phyloP scores from a whole-genome alignment of 805 yeast genomes.

The Lachancea sp. region DNA sequence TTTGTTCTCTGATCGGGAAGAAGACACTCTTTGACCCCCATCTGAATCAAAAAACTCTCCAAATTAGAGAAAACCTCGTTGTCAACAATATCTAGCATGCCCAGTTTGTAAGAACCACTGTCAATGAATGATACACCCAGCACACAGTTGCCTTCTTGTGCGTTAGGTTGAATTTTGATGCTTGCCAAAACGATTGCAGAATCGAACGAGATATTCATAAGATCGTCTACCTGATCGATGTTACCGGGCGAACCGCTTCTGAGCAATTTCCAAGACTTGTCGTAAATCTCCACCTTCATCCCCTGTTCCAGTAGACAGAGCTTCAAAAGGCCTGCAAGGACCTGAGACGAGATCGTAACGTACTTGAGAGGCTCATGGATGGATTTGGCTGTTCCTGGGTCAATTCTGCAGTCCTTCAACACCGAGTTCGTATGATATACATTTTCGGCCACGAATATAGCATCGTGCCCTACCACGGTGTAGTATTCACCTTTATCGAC shows the following conservation, averaged over 20 bases:
- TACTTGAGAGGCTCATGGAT: constrained; percentile 36
- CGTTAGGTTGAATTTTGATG: constrained; percentile 31
- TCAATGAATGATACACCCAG: constrained; percentile 81
- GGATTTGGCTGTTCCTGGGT: constrained; percentile 34
- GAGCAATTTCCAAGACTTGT: constrained; percentile 51
- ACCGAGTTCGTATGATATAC: constrained; percentile 82
- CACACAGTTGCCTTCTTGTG: constrained; percentile 34
- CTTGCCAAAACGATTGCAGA: constrained; percentile 49
- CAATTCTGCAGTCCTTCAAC: constrained; percentile 45
- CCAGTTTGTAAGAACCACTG: constrained; percentile 57
- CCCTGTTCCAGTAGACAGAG: constrained; percentile 65
- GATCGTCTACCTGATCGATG: constrained; percentile 66
- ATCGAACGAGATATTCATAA: constrained; percentile 45
- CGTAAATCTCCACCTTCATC: constrained; percentile 74
- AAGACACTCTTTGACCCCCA: constrained; percentile 82
- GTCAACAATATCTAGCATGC: constrained; percentile 75
- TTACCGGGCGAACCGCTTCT: constrained; percentile 87
- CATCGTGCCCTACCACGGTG: constrained; percentile 69
- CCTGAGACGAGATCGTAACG: constrained; percentile 73
- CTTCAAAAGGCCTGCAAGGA: constrained; percentile 57
- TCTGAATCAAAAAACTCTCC: constrained; percentile 79
- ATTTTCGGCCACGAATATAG: constrained; percentile 71
- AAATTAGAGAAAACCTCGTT: constrained; percentile 81
- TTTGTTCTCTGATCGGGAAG: constrained; percentile 38
- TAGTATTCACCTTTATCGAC: constrained; percentile 80